Evolutionary conservation across 495 filamentous ascomycete genomes (phyloP), one percentile per base, ranked within the genome.

Genomic region (Hypoxylon cercidicola): DNA sequence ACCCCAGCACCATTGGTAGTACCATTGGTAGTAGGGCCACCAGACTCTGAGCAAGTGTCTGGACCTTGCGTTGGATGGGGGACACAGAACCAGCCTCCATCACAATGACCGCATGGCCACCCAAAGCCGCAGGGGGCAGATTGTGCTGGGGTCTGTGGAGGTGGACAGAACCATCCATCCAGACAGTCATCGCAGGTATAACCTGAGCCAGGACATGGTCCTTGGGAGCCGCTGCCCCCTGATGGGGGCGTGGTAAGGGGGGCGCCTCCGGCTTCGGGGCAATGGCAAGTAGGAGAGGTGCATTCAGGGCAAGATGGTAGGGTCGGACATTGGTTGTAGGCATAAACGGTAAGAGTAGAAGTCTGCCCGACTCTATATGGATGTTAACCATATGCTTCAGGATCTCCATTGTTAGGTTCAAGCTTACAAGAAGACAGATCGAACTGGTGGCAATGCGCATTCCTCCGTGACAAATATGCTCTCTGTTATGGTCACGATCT

Each of bases 131-230:
- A 79, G 59, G 76, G 75, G n/a, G 73, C 76, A 34, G 72, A 52
- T n/a, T 71, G 69, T 9, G 78, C 77, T 8, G 78, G 75, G 7
- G 78, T 80, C 25, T 75, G 73, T 18, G 67, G 61, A 11, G 75
- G 77, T 41, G 77, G 77, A 46, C 77, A 81, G 30, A 79, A 80
- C 78, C 77, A 79, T 21, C 75, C 78, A 44, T 77, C 72, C 13
- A 71, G 66, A 47, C 77, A 78, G 28, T 76, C 77, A 25, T 75
- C 55, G 44, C 78, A 82, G 21, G 73, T 77, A 61, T 77, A 79
- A 4, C 77, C 74, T 28, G 69, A 49, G 20, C 72, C 75, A 30
- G 75, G 72, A 49, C 76, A 79, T 16, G 78, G 76, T 2, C 75
- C 71, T 30, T 58, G 61, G 32, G 50, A 49, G 12, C 64, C 60